Base-by-base conservation (phyloP, 441 rosid genomes). In the Erodium trifolium region DNA sequence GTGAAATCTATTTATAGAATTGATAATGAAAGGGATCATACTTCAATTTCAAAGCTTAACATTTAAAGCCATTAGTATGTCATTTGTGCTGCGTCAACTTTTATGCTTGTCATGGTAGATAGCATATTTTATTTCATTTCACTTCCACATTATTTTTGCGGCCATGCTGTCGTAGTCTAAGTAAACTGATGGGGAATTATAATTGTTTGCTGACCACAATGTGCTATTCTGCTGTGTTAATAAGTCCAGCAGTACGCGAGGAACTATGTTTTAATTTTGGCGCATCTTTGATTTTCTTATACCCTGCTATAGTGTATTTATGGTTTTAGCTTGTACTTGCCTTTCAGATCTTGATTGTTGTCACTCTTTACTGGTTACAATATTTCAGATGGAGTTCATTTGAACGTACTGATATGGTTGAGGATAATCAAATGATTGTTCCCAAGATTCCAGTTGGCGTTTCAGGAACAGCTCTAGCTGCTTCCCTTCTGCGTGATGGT, bases 401-500 rank as follows among this genome's bases (percentile, higher is more conserved):
- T 72, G 85, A 80, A 76, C 68, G 76, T 70, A 72, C 72, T 75
- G 84, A 75, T 68, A 63, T 62, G 70, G 75, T 71, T 73, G 96
- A 84, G 78, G 89, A 78, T 74, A 74, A 80, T 75, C 78, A 18
- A 43, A 63, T 55, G 31, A 70, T 84, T 78, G 82, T 92, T 71
- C 87, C 98, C 34, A 88, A 79, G 83, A 85, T 94, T 68, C 98
- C 99, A 37, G 83, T 70, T 63, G 98, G 96, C 79, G 91, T 94
- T 72, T 94, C 98, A 57, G 99, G 97, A 82, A 94, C 98, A 29
- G 94, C 98, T 27, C 76, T 94, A 74, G 99, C 99, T 37, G 96
- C 99, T 73, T 92, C 98, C 67, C 85, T 94, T 77, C 81, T 94
- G 76, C 98, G 98, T 68, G 99, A 94, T 77, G 99, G 99, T 65